Conservation (phyloP, 75 land plant genomes). For the Cupressus sempervirens region DNA sequence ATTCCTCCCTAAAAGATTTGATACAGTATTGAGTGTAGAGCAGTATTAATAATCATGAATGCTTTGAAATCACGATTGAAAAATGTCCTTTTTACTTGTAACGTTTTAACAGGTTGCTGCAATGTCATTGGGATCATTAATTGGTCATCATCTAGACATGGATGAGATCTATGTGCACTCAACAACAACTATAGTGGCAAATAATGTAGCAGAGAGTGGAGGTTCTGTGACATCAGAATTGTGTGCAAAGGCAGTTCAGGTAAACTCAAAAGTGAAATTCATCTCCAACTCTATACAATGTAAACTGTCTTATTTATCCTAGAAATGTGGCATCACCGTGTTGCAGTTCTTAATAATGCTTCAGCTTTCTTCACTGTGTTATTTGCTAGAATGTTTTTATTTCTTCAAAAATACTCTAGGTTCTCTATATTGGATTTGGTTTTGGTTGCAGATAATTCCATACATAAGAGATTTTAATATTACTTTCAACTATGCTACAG, state of each 20-base stretch:
- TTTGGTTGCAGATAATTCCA: background rate
- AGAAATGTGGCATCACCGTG: background rate
- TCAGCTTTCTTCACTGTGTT: background rate
- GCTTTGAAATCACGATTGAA: background rate
- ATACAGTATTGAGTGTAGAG: background rate
- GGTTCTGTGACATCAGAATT: constrained; percentile 45
- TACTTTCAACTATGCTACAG: background rate
- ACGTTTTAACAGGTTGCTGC: constrained; percentile 31
- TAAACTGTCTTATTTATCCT: background rate
- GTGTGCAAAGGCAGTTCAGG: constrained; percentile 33
- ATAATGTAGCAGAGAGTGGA: constrained; percentile 34
- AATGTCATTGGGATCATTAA: constrained; percentile 28
- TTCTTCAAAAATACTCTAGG: background rate
- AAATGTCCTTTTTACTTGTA: background rate
- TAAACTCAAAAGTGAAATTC: background rate
- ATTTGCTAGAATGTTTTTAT: background rate
- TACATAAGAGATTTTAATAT: background rate
- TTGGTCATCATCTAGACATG: constrained; percentile 16
- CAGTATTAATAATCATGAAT: background rate
- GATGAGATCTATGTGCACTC: constrained; percentile 26
- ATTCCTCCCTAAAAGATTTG: background rate
- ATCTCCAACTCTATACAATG: background rate
- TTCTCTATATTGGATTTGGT: background rate
- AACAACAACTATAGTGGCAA: constrained; percentile 34
- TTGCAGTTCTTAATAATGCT: background rate